Base-by-base conservation (phyloP, 192 early-diverging fungal species). In the Coemansia sp. region DNA sequence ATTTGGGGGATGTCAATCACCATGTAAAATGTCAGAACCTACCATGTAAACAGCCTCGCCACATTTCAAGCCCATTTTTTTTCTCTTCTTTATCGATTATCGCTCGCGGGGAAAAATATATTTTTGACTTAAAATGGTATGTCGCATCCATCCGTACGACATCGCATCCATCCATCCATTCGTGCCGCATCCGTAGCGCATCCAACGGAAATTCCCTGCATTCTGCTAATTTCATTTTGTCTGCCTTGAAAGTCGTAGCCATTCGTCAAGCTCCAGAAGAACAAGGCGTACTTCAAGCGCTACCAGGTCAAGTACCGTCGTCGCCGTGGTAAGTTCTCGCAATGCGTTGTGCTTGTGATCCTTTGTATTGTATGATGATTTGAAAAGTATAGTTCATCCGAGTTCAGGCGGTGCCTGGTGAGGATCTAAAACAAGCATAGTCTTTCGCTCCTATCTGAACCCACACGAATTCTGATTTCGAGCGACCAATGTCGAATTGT, bases 251-350 rank as follows among this genome's bases (percentile, higher is more conserved):
- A n/a, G 0, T 18, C 69, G 58, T 76, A 76, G 87, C 83, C 87
- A 39, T 89, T 91, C 76, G 83, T 90, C 65, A 89, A 91, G 87
- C 79, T 85, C 58, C 88, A 91, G 76, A 97, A 97, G 90, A 94
- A 93, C 88, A 94, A 95, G 88, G 94, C 97, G 74, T 99, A 97
- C 91, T 99, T 91, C 90, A 96, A 95, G 90, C 93, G 95, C 71
- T 97, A 85, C 91, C 95, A 99, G 87, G 93, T 94, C 87, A 99
- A 98, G 92, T 99, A 96, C 91, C 87, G 97, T 64, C 89, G 97
- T 86, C 84, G 97, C 72, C 84, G 97, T 82, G 95, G 95, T 98
- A 85, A 74, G 84, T 85, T n/a, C 22, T 26, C 29, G 12, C 15
- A 26, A 22, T 33, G 36, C 29, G 19, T 4, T 4, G 19, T 6